Evolutionary conservation across 768 basidiomycete genomes (phyloP), one percentile per base, ranked within the genome.

Genomic region (Paxillus involutus): DNA sequence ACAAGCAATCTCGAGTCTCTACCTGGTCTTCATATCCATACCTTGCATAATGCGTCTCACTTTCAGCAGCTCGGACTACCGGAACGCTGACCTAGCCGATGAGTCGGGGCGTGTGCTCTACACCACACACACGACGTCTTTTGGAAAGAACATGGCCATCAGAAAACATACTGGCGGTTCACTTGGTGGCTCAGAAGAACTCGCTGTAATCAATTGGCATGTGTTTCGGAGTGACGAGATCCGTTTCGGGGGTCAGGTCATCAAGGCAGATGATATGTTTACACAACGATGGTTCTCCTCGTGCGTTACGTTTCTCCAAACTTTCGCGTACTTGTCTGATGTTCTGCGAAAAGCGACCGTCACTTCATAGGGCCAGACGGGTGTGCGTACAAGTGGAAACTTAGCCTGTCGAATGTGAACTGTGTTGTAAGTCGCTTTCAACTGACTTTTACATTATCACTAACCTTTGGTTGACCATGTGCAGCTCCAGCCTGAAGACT

Each of bases 131-230:
- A 21, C 21, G 21, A 21, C 21, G 21, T 2, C 21, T 21, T 21
- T 21, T 21, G 21, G 21, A 21, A 21, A 3, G 21, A 21, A 1
- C 21, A 3, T 21, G 3, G 21, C 21, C 21, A 21, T 21, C 21
- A 21, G 21, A 21, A 21, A 21, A 21, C 21, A 21, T 21, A 21
- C 21, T 21, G 21, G 21, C 21, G 21, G 63, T 37, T 33, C 41
- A 14, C 53, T 42, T 17, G 53, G 55, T 24, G 60, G 60, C 17
- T 44, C 63, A 6, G 63, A 61, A 17, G 66, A 60, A 26, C 62
- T 76, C 51, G 75, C 66, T n/a, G 63, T 63, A 21, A 71, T 76
- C 14, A 68, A 21, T 21, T 74, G 71, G 68, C 69, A 66, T 14
- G 19, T 49, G 8, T 4, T 72, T 35, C 60, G 60, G 46, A 60